Evolutionary conservation across 148 eudicot genomes (phyloP), one percentile per base, ranked within the genome.

Genomic region (Amaranthus hypochondriacus): DNA sequence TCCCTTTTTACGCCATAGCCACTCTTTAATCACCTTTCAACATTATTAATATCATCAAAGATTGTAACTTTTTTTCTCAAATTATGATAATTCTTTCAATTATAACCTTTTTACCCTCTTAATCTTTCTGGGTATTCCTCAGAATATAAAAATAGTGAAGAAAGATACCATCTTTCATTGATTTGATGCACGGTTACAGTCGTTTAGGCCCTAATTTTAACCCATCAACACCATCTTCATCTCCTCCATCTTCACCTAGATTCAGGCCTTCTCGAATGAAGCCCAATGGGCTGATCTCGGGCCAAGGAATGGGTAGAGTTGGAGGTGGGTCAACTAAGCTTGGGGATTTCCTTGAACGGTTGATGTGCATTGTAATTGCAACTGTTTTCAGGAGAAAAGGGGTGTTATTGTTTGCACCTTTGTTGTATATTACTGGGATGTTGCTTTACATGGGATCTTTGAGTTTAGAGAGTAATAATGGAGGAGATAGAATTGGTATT

Each of bases 341-440:
- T 15, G 86, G 88, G 71, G 81, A 85, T 83, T 83, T 83, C 69
- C 76, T 84, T 62, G 98, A 92, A 85, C 86, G 93, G 59, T 59
- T 86, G 72, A 86, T 86, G 56, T 92, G 81, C 75, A 42, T 85
- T 21, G 72, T 92, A 9, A 86, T 95, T 57, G 77, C 97, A 28
- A 73, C 87, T 10, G 88, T 86, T 62, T 92, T 88, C 62, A 83
- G 92, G 78, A 79, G 96, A 67, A 84, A 90, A 73, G 93, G 98
- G 60, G 84, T 95, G 79, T 73, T 94, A 6, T 79, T 95, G 73
- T 77, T 90, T 51, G 97, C 96, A 2, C 98, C 98, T 0, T 70
- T 95, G 80, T 68, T 95, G 83, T 92, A 95, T 67, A 86, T 95
- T 73, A 69, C 88, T 5, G 95, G 93, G 48, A 91, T 94, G 97